These are phyloP conservation scores for Pseudogymnoascus sp. DNA, from an alignment of 2,329 filamentous ascomycete genomes.

Conservation along the genomic window DNA sequence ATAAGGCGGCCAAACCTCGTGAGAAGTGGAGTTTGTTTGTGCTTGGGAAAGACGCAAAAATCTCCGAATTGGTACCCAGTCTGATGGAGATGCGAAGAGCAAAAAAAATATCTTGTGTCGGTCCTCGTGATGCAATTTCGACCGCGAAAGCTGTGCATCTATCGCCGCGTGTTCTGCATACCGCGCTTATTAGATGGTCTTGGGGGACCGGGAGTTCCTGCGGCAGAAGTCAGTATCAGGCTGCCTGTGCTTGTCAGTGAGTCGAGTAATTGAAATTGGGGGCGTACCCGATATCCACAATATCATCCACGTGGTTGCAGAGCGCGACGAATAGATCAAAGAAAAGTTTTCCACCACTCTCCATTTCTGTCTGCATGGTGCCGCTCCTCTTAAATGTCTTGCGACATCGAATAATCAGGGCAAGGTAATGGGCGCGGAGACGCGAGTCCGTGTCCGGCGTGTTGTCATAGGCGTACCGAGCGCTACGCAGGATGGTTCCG, in stretches of 20 bases:
- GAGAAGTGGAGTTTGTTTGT: constrained; percentile 30
- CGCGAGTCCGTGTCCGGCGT: constrained; percentile 88
- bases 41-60: constrained; percentile 23
- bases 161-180: constrained; percentile 20
- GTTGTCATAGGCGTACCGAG: constrained; percentile 91
- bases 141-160: constrained; percentile 26
- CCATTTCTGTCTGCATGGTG: constrained; percentile 99
- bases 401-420: constrained; percentile 92
- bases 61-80: constrained; percentile 28
- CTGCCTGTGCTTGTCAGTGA: constrained; percentile 17
- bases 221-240: constrained; percentile 18
- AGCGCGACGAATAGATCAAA: constrained; percentile 98
- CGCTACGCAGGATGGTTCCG: constrained; percentile 81
- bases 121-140: constrained; percentile 23
- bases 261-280: constrained; percentile 15
- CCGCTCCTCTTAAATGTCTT: constrained; percentile 97
- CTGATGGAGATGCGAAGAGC: constrained; percentile 28
- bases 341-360: constrained; percentile 86
- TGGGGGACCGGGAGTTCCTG: constrained; percentile 44
- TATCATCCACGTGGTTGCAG: constrained; percentile 96
- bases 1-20: constrained; percentile 40
- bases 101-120: constrained; percentile 17
- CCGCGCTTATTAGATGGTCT: constrained; percentile 38
- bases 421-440: constrained; percentile 93
- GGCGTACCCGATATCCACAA: constrained; percentile 64